Evolutionary conservation across 257 asterid genomes (phyloP).

Genomic region (Solanum arcanum): DNA sequence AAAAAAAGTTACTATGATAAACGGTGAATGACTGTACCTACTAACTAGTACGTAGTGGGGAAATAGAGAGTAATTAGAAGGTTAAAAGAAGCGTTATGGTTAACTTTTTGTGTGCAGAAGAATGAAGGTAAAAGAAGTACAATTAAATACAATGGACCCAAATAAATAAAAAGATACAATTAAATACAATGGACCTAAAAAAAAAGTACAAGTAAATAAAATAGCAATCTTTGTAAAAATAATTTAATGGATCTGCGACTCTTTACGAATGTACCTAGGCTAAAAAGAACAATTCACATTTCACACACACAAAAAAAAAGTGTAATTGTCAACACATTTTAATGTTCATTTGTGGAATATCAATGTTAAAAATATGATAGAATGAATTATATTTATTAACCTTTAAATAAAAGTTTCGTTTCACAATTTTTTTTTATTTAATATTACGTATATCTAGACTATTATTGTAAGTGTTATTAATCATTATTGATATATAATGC

Average conservation of each 20-base stretch:
- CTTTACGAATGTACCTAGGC: background rate
- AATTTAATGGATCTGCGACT: background rate
- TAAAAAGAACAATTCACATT: background rate
- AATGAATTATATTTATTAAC: background rate
- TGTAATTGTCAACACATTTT: background rate
- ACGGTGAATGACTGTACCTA: background rate
- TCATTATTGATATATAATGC: background rate
- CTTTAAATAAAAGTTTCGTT: background rate
- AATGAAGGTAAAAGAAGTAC: background rate
- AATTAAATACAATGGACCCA: background rate
- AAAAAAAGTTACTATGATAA: background rate
- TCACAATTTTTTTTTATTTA: too few relatives aligned
- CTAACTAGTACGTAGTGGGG: background rate
- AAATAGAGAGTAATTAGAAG: background rate
- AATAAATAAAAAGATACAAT: too few relatives aligned
- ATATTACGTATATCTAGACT: background rate
- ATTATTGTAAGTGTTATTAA: background rate
- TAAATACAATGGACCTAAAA: background rate
- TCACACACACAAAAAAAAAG: background rate
- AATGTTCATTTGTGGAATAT: background rate
- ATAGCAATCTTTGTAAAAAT: background rate
- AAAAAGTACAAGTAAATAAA: background rate
- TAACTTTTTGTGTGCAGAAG: background rate
- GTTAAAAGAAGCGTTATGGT: background rate
- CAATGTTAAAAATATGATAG: background rate